Conservation (phyloP, 352 stramenopile genomes). For the Globisporangium camurandrum region DNA sequence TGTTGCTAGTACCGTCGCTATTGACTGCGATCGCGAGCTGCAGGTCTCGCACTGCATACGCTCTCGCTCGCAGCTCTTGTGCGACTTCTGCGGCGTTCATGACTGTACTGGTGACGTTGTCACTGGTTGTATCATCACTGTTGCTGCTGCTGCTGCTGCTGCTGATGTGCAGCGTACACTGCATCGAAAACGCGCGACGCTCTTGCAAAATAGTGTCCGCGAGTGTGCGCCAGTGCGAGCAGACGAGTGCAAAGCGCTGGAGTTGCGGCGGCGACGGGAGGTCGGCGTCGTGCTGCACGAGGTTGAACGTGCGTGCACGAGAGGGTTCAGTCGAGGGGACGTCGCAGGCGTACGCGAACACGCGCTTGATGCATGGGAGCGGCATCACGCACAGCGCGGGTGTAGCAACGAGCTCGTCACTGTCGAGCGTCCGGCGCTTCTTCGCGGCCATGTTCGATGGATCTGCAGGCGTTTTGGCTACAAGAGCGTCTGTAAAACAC, state of each 20-base stretch:
- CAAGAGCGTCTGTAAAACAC: too few relatives aligned
- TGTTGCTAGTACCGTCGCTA: background rate
- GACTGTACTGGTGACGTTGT: too few relatives aligned
- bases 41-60: background rate
- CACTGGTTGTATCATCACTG: too few relatives aligned
- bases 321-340: background rate
- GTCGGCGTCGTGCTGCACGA: background rate
- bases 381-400: background rate
- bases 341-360: conserved; percentile 6
- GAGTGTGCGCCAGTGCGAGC: background rate
- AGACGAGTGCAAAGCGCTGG: conserved; percentile 1
- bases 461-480: too few relatives aligned
- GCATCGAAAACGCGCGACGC: background rate
- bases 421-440: too few relatives aligned
- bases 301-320: background rate
- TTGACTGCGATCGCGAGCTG: background rate
- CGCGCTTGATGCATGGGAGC: conserved; percentile 3
- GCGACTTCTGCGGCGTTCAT: background rate
- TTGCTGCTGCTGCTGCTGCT: too few relatives aligned
- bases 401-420: too few relatives aligned
- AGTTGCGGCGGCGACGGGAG: background rate
- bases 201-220: background rate
- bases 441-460: too few relatives aligned
- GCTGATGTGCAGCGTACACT: background rate
- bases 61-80: background rate